Evolutionary conservation across 2,329 filamentous ascomycete genomes (phyloP).

Genomic region (Arachnomyces sp.): DNA sequence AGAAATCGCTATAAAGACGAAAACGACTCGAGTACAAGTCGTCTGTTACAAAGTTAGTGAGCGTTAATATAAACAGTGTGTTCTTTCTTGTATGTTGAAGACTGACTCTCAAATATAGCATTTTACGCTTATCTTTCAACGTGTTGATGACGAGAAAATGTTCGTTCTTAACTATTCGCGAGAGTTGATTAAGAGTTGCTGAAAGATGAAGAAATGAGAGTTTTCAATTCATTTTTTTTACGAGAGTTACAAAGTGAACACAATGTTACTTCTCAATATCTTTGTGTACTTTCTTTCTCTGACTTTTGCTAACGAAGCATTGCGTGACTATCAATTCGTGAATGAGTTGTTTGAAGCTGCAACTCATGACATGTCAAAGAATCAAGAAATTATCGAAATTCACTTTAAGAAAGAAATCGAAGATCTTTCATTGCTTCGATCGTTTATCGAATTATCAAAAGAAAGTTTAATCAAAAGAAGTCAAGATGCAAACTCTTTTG

Average conservation of each 20-base stretch:
- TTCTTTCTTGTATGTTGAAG: too few relatives aligned
- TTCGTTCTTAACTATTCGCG: slow-evolving; percentile 13
- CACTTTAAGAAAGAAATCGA: slow-evolving; percentile 7
- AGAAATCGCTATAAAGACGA: too few relatives aligned
- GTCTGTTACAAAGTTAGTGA: too few relatives aligned
- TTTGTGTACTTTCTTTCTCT: slow-evolving; percentile 12
- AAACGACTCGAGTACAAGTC: too few relatives aligned
- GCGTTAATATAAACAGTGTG: too few relatives aligned
- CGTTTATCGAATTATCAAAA: too few relatives aligned
- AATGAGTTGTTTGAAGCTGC: slow-evolving; percentile 8
- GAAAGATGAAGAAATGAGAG: slow-evolving; percentile 10
- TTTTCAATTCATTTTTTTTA: slow-evolving; percentile 12
- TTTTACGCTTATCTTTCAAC: slow-evolving; percentile 15
- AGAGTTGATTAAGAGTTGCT: slow-evolving; percentile 11
- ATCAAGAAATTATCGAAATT: slow-evolving; percentile 9
- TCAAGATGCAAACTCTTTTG: too few relatives aligned
- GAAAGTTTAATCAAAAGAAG: too few relatives aligned
- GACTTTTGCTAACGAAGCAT: slow-evolving; percentile 10
- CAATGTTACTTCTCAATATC: slow-evolving; percentile 11
- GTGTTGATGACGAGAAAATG: slow-evolving; percentile 10
- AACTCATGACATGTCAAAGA: slow-evolving; percentile 2
- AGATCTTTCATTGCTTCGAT: slow-evolving; percentile 9
- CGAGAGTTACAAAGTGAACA: slow-evolving; percentile 10
- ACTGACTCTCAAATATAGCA: slow-evolving; percentile 7
- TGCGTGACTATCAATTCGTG: slow-evolving; percentile 9